Evolutionary conservation across 805 yeast species (phyloP).

Genomic region (Yamadazyma tumulicola): DNA sequence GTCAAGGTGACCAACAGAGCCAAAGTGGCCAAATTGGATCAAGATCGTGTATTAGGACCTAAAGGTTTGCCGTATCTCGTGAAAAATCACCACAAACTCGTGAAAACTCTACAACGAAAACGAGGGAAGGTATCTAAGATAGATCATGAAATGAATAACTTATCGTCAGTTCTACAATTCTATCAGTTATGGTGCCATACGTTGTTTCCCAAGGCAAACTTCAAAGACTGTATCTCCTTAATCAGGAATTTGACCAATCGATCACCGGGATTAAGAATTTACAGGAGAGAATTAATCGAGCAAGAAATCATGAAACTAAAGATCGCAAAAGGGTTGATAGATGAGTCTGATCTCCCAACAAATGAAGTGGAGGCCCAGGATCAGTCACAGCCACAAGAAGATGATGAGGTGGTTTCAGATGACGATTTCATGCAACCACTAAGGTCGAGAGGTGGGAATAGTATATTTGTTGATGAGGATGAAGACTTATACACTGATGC

Average conservation of each 20-base stretch:
- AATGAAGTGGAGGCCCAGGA: slow-evolving; percentile 11
- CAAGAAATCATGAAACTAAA: slow-evolving; percentile 23
- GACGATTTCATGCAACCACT: slow-evolving; percentile 27
- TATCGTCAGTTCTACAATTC: slow-evolving; percentile 35
- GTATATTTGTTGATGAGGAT: slow-evolving; percentile 28
- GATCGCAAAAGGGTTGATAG: slow-evolving; percentile 34
- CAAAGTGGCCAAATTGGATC: slow-evolving; percentile 36
- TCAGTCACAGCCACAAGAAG: not conserved
- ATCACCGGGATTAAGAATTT: slow-evolving; percentile 32
- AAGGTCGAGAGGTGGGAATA: slow-evolving; percentile 10
- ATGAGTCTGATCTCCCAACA: slow-evolving; percentile 10
- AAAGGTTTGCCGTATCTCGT: slow-evolving; percentile 33
- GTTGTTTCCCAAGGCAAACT: slow-evolving; percentile 76
- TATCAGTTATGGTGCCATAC: slow-evolving; percentile 47
- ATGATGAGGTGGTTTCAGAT: slow-evolving; percentile 7
- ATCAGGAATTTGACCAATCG: slow-evolving; percentile 47
- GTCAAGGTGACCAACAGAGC: slow-evolving; percentile 30
- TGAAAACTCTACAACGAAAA: slow-evolving; percentile 22
- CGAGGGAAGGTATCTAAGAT: slow-evolving; percentile 19
- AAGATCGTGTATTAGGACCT: slow-evolving; percentile 32
- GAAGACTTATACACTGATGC: slow-evolving; percentile 14
- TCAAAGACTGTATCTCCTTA: slow-evolving; percentile 61
- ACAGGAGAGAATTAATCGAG: slow-evolving; percentile 27
- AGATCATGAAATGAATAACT: slow-evolving; percentile 18
- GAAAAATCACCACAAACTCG: slow-evolving; percentile 26